Conservation (phyloP, 73 alveolate genomes). For the Paramecium sonneborni region DNA sequence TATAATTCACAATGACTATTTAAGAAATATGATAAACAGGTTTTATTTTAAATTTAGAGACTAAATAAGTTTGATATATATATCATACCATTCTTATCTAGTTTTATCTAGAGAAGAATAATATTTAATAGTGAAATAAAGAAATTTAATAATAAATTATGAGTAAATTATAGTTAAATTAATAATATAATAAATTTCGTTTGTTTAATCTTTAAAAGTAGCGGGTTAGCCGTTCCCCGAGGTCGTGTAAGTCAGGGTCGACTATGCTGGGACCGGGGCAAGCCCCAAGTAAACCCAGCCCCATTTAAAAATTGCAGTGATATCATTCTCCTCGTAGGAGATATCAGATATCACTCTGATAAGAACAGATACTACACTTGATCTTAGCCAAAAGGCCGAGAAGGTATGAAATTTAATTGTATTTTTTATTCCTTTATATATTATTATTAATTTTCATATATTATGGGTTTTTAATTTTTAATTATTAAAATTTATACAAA, state of each 20-base stretch:
- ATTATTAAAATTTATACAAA: background rate
- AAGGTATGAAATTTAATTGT: constrained; percentile 90
- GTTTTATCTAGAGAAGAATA: no score
- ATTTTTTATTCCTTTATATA: background rate
- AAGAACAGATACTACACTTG: constrained; percentile 99
- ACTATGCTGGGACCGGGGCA: constrained; percentile 66
- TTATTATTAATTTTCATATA: background rate
- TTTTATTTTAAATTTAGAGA: no score
- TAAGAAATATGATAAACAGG: no score
- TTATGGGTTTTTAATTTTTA: background rate
- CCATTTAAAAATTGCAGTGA: constrained; percentile 65
- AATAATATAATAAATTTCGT: constrained; percentile 36
- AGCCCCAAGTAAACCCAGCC: constrained; percentile 67
- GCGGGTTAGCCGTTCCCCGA: constrained; percentile 65
- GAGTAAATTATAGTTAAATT: background rate
- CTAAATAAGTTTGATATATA: no score
- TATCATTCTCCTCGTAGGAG: constrained; percentile 62
- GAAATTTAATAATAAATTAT: background rate
- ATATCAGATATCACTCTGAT: constrained; percentile 96
- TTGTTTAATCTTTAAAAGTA: constrained; percentile 47
- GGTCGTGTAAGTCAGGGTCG: constrained; percentile 64
- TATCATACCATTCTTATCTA: no score
- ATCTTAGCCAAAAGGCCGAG: constrained; percentile 99
- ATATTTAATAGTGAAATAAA: background rate
- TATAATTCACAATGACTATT: no score